Evolutionary conservation across 768 basidiomycete genomes (phyloP).

Genomic region (Pisolithus marmoratus): DNA sequence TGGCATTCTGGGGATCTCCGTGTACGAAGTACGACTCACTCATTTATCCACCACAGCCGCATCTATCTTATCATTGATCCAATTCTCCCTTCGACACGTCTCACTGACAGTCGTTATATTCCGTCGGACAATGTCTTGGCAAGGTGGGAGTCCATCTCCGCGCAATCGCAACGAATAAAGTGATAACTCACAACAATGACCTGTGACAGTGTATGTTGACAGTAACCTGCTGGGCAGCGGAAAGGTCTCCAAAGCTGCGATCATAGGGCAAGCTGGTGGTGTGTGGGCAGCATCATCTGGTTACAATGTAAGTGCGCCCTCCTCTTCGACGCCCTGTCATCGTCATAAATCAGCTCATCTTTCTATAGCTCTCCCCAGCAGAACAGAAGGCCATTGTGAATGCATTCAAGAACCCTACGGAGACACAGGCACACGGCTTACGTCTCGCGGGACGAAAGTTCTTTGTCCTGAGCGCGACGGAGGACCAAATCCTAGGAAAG

Average conservation of each 20-base stretch:
- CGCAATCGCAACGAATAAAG: constrained; percentile 34
- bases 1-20: constrained; percentile 20
- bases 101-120: constrained; percentile 1
- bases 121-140: constrained; percentile 58
- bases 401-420: constrained; percentile 38
- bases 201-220: constrained; percentile 67
- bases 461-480: constrained; percentile 50
- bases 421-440: constrained; percentile 53
- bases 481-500: constrained; percentile 66
- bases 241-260: constrained; percentile 68
- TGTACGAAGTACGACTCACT: neutral
- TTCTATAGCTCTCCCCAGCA: constrained; percentile 23
- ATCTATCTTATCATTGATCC: neutral
- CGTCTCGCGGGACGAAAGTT: constrained; percentile 67
- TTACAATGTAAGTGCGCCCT: constrained; percentile 10
- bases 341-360: neutral
- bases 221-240: constrained; percentile 67
- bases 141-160: constrained; percentile 38
- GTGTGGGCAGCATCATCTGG: constrained; percentile 24
- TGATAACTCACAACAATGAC: neutral
- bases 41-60: neutral
- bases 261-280: constrained; percentile 24
- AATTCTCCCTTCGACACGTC: neutral
- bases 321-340: neutral
- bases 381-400: constrained; percentile 25